A percentile compares a stretch with the other conserved stretches of the same genome.
These are phyloP conservation scores for Chlorella sp. DNA, from an alignment of 139 green algal species.

Conservation along the genomic window DNA sequence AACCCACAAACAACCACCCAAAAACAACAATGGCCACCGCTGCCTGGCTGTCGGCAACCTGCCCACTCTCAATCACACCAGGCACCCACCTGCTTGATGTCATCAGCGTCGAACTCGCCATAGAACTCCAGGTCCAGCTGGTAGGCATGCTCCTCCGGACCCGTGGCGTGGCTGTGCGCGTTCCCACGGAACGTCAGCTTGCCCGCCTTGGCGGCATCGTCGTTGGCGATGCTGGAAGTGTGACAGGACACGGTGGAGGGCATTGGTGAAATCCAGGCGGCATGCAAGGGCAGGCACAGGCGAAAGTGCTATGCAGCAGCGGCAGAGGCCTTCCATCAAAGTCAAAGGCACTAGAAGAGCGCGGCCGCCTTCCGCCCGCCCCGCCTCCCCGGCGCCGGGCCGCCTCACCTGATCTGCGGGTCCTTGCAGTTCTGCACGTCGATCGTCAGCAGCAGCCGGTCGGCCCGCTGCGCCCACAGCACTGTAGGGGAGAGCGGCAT, in stretches of 20 bases:
- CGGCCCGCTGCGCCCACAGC: conserved; percentile 77
- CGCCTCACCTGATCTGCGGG: conserved; percentile 16
- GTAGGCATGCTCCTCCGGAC: conserved; percentile 66
- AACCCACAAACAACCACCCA: too few species aligned
- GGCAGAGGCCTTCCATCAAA: not conserved
- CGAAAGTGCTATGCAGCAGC: not conserved
- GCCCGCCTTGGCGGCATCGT: conserved; percentile 55
- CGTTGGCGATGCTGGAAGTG: conserved; percentile 60
- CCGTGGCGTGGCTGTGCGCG: conserved; percentile 62
- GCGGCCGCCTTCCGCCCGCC: too few species aligned
- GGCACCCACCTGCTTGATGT: conserved; percentile 60
- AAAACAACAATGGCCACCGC: too few species aligned
- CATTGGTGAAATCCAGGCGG: not conserved
- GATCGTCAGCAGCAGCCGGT: conserved; percentile 80
- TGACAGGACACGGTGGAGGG: not conserved
- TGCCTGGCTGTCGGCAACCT: too few species aligned
- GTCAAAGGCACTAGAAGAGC: not conserved
- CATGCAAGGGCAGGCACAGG: not conserved
- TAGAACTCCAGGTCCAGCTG: conserved; percentile 70
- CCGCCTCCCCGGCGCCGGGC: not conserved
- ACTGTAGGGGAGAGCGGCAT: conserved; percentile 55
- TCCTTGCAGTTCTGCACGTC: conserved; percentile 75
- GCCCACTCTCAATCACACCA: too few species aligned
- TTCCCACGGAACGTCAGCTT: conserved; percentile 68
- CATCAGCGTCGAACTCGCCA: conserved; percentile 61